Evolutionary conservation across 345 rosid species (phyloP).

Genomic region (Carallia brachiata): DNA sequence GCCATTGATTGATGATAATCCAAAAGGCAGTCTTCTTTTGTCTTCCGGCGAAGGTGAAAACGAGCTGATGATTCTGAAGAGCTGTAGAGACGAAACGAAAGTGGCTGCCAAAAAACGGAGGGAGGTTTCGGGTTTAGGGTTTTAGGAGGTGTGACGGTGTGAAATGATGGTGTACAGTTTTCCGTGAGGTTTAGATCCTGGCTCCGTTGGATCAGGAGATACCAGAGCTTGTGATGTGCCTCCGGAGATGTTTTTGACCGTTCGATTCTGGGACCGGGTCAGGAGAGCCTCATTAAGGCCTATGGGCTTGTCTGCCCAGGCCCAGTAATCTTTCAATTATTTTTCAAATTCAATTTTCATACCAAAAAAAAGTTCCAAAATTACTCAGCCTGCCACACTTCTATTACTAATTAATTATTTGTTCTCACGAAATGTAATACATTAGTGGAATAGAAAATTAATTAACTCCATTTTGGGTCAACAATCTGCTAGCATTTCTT

Average conservation of each 20-base stretch:
- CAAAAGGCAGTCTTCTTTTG: neutral
- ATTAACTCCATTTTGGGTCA: too few species aligned
- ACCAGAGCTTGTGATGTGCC: slow-evolving; percentile 40
- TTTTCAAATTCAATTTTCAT: too few species aligned
- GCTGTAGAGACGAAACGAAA: neutral
- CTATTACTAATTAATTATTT: too few species aligned
- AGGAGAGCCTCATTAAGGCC: too few species aligned
- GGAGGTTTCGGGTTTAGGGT: slow-evolving; percentile 15
- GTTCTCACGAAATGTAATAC: too few species aligned
- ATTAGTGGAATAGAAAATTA: too few species aligned
- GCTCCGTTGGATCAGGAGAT: slow-evolving; percentile 2
- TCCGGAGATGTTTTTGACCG: neutral
- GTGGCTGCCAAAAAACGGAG: too few species aligned
- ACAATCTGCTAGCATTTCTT: too few species aligned
- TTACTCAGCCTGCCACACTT: too few species aligned
- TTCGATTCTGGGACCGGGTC: neutral
- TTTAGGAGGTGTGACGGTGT: neutral
- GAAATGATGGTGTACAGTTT: neutral
- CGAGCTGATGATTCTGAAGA: neutral
- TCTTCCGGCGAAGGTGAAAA: neutral
- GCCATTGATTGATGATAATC: slow-evolving; percentile 31
- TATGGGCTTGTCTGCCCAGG: too few species aligned
- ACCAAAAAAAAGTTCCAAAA: too few species aligned
- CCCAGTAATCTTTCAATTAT: too few species aligned
- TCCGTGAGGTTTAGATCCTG: neutral